Evolutionary conservation across 306 rosid genomes (phyloP).

Genomic region (Lathyrus sativus): DNA sequence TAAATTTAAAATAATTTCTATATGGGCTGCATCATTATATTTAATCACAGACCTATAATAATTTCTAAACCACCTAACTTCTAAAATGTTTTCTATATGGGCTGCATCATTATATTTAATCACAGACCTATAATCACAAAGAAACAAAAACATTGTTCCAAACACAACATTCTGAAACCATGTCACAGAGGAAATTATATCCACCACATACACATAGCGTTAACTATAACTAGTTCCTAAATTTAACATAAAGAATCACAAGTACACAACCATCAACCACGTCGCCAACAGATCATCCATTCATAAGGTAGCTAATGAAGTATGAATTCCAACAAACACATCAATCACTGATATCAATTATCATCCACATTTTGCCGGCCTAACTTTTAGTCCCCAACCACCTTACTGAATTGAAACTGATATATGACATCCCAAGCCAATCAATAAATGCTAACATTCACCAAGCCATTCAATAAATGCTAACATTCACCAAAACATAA

Average conservation of each 20-base stretch:
- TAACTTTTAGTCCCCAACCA: conserved; percentile 31
- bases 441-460: conserved; percentile 49
- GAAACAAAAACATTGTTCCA: conserved; percentile 28
- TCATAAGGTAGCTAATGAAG: conserved; percentile 39
- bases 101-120: conserved; percentile 23
- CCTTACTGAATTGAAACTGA: conserved; percentile 36
- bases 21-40: conserved; percentile 21
- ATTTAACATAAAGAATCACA: conserved; percentile 33
- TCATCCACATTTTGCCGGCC: conserved; percentile 40
- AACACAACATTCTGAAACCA: conserved; percentile 39
- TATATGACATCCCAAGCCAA: conserved; percentile 55
- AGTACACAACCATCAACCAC: conserved; percentile 40
- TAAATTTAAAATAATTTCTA: conserved; percentile 24
- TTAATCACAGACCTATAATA: conserved; percentile 31
- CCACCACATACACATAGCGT: conserved; percentile 30
- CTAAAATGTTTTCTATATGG: conserved; percentile 25
- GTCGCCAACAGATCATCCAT: conserved; percentile 31
- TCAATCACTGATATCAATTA: conserved; percentile 32
- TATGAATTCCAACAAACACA: conserved; percentile 33
- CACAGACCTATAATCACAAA: conserved; percentile 31
- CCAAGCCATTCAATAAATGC: conserved; percentile 58
- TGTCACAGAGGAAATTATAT: conserved; percentile 8
- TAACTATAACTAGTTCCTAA: conserved; percentile 26
- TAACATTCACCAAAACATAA: conserved; percentile 48
- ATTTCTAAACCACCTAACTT: conserved; percentile 18